These are phyloP conservation scores for Haematococcus sp. DNA, from an alignment of 139 green algal species.

Conservation along the genomic window DNA sequence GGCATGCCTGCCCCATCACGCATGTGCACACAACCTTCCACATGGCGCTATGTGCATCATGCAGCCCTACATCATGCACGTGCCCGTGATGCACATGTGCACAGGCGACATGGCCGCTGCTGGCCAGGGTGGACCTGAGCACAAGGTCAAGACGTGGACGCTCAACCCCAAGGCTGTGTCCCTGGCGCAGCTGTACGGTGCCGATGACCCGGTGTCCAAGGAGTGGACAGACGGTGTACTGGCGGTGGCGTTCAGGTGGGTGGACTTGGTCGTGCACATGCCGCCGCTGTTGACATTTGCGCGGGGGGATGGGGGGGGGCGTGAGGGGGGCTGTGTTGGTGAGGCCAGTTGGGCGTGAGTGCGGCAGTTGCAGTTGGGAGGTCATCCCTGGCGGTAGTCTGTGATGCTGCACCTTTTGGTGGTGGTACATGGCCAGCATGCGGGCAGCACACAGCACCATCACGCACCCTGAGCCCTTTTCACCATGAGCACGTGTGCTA, in stretches of 20 bases:
- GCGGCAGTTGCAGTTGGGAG: no score
- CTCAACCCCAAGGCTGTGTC: constrained; percentile 80
- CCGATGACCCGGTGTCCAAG: constrained; percentile 39
- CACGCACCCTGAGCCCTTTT: background rate
- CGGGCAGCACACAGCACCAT: background rate
- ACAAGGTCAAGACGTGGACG: constrained; percentile 50
- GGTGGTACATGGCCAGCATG: no score
- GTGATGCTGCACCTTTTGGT: no score
- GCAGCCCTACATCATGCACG: constrained; percentile 1
- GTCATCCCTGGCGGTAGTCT: no score
- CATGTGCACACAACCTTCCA: background rate
- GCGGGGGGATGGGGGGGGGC: no score
- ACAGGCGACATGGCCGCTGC: constrained; percentile 18
- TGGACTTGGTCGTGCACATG: no score
- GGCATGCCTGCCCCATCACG: constrained; percentile 3
- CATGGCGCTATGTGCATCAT: constrained; percentile 1
- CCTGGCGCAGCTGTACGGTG: constrained; percentile 74
- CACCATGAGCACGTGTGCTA: constrained; percentile 10
- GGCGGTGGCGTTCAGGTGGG: constrained; percentile 62
- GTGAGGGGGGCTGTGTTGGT: no score
- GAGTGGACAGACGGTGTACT: constrained; percentile 81
- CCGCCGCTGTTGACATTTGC: no score
- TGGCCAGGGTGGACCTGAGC: constrained; percentile 14
- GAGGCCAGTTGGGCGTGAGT: no score
- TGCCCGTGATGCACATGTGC: constrained; percentile 20